Evolutionary conservation across 495 filamentous ascomycete species (phyloP), one percentile per base, ranked within the genome.

Genomic region (Extremus antarcticus): DNA sequence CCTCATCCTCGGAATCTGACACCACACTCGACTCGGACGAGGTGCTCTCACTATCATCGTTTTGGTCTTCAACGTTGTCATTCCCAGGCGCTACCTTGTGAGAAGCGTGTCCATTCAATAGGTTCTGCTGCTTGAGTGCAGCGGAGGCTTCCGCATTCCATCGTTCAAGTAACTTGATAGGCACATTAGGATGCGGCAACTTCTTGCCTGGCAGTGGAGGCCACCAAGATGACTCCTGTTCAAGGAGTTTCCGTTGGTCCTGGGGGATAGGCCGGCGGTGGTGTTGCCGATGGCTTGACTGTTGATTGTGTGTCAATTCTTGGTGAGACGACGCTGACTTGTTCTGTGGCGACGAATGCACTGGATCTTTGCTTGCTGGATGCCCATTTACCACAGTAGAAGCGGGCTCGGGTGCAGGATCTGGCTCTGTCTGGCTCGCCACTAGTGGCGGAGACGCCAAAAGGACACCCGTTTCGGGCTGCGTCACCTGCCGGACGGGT

Each of bases 211-310:
- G 46, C 21, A 52, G 16, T 22, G 61, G n/a, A 3, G 61, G 61
- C 19, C 51, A 50, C 61, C 61, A 63, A 0, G 61, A 73, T n/a
- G 78, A 70, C 16, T 65, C 55, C 1, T 68, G 63, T 16, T 78
- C 73, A 2, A 94, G 65, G 17, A 90, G 64, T 19, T 70, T 61
- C 47, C 69, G 67, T 62, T 94, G 88, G 16, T 80, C 76, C 32
- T 68, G 74, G 4, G 79, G 77, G 45, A 89, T 79, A 29, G 56
- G 70, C 16, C 50, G 41, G 0, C 49, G 59, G 58, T 83, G 74
- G 46, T 64, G 64, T 20, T 59, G 64, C 22, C 47, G 23, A 24
- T 13, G 22, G 13, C 22, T 20, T 8, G 46, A 25, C 9, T 21
- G n/a, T n/a, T n/a, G n/a, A n/a, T n/a, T n/a, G n/a, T n/a, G n/a